Evolutionary conservation across 371 early-diverging fungal species (phyloP).

Genomic region (Phascolomyces articulosus): DNA sequence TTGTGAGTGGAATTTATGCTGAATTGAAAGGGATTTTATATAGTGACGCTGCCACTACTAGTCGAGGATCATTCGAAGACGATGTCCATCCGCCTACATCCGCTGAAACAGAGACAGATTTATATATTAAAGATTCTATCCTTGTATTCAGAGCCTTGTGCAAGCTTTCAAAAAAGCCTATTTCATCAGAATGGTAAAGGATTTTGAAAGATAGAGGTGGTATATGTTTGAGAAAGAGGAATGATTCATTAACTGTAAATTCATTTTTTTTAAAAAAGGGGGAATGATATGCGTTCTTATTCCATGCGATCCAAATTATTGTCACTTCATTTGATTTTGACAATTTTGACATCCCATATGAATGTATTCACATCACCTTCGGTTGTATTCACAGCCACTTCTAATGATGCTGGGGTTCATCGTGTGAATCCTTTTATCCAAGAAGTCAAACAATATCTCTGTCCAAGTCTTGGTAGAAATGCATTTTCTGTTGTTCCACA

Average conservation of each 20-base stretch:
- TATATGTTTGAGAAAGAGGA: background rate
- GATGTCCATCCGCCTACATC: slow-evolving; percentile 18
- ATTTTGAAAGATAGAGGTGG: too few relatives aligned
- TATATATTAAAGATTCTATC: slow-evolving; percentile 78
- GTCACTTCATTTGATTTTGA: slow-evolving; percentile 62
- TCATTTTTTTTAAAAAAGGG: too few relatives aligned
- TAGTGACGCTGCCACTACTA: slow-evolving; percentile 21
- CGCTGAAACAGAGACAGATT: slow-evolving; percentile 45
- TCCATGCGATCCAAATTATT: slow-evolving; percentile 68
- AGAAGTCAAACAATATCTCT: slow-evolving; percentile 83
- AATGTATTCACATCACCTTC: slow-evolving; percentile 57
- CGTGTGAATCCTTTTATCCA: slow-evolving; percentile 67
- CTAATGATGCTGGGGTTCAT: slow-evolving; percentile 23
- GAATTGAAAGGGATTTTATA: background rate
- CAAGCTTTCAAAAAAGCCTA: slow-evolving; percentile 83
- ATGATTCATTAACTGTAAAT: too few relatives aligned
- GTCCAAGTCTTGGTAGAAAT: slow-evolving; percentile 80
- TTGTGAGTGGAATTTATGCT: background rate
- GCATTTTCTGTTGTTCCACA: slow-evolving; percentile 77
- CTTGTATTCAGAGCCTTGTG: slow-evolving; percentile 91
- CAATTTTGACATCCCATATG: slow-evolving; percentile 60
- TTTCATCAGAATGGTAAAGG: slow-evolving; percentile 52
- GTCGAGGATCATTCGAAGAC: slow-evolving; percentile 36
- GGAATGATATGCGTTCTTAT: slow-evolving; percentile 55
- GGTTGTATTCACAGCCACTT: slow-evolving; percentile 35